Base-by-base conservation (phyloP, 2,329 filamentous ascomycete genomes). In the Aspergillus tubingensis region DNA sequence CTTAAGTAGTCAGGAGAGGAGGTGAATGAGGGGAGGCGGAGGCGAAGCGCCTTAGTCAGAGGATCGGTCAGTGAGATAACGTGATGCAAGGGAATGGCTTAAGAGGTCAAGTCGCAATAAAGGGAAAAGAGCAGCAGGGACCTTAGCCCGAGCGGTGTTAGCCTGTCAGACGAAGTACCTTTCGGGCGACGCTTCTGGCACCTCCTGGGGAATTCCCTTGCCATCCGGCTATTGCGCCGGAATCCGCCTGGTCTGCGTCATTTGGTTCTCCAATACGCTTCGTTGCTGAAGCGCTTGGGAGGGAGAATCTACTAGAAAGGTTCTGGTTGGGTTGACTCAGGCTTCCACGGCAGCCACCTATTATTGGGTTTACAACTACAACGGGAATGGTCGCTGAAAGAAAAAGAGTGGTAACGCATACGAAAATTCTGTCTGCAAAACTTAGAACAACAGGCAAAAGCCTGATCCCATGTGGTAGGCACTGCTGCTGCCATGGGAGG, bases 41-140 rank as follows among this genome's bases (percentile, higher is more conserved):
- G 69, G 69, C 67, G 65, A 72, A 66, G 65, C 62, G 63, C 62
- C 65, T 71, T 69, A 71, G 66, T 70, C 66, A 72, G 63, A 51
- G 32, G 62, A 8, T 59, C 59, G 51, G 62, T 54, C 59, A 65
- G 60, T 62, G 63, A 68, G 63, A 68, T 70, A 69, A 65, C 62
- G 64, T 65, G 68, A 67, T 66, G 61, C 57, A 64, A 60, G 62
- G 61, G 55, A 58, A 60, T 36, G 47, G 43, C 17, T 59, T 47
- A 56, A 56, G 54, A 49, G 57, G 43, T 55, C 23, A 60, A 52
- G 54, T 51, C 56, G 53, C 44, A 32, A 54, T 38, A 32, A 25
- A 54, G 23, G 38, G 51, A 54, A 55, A 59, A 36, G 25, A 43
- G 11, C 21, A 44, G 38, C 36, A 43, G n/a, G 21, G 36, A 43